Percentiles rank a stretch among this genome's conserved stretches.
Evolutionary conservation across 176 grass and related monocot species (phyloP).

Genomic region (Rhynchospora breviuscula): DNA sequence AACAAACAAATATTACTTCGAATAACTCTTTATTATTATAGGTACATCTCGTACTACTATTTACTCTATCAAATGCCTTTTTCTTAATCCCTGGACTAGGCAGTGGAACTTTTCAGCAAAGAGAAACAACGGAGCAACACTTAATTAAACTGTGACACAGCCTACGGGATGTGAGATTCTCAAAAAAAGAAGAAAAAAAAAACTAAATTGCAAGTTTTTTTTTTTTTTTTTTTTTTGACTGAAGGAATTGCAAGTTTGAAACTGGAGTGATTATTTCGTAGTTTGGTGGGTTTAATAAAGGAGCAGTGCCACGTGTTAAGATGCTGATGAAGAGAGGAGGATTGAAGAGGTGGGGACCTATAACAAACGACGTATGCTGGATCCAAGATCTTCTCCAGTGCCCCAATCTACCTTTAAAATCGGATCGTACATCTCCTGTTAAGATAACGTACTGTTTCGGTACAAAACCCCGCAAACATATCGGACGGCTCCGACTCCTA

Average conservation of each 20-base stretch:
- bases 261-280: background rate
- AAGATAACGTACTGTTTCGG: background rate
- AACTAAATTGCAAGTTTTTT: too few relatives aligned
- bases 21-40: too few relatives aligned
- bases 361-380: background rate
- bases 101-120: background rate
- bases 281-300: background rate
- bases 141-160: too few relatives aligned
- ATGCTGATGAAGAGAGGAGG: background rate
- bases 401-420: background rate
- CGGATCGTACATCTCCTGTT: background rate
- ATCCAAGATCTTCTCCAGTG: background rate
- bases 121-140: too few relatives aligned
- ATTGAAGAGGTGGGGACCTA: constrained; percentile 6
- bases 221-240: too few relatives aligned
- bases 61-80: too few relatives aligned
- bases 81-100: background rate
- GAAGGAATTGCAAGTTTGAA: too few relatives aligned
- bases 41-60: too few relatives aligned
- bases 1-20: too few relatives aligned
- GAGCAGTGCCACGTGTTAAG: background rate
- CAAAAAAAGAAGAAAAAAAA: too few relatives aligned
- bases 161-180: too few relatives aligned
- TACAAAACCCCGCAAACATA: background rate
- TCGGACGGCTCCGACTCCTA: background rate